Base-by-base conservation (phyloP, 2,329 filamentous ascomycete genomes). In the Dactylella cylindrospora region DNA sequence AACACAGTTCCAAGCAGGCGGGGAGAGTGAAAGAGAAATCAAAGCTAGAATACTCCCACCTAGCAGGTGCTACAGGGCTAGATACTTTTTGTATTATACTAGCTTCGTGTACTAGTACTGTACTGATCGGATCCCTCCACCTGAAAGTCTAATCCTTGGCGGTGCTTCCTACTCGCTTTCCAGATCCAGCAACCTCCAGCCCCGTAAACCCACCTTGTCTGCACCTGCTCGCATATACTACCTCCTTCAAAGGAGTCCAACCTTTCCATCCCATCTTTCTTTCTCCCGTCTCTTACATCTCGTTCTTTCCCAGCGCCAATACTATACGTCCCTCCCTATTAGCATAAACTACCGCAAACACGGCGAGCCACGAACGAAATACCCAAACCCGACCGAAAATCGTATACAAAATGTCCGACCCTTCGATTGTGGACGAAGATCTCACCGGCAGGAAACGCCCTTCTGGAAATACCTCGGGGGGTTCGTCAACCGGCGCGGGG, bases 361-460 rank as follows among this genome's bases (percentile, higher is more conserved):
- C 38, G 15, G 26, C 47, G 22, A 50, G 36, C 22, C 33, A 31
- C 53, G 44, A 46, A 33, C 29, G 32, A 36, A 28, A 28, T 28
- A 25, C 22, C 23, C 41, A 33, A 47, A 28, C 10, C 47, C 41
- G 46, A 51, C 54, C 54, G 54, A 33, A 41, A 28, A 15, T 35
- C 33, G n/a, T 25, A 32, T 36, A 15, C 40, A 60, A 51, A 17
- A 61, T 61, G 55, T 61, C 55, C 35, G 55, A 61, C 22, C 47
- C 55, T 32, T 61, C 55, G 35, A 29, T 26, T 19, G 38, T 25
- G 17, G n/a, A n/a, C n/a, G 54, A 51, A 28, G 55, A 61, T 13
- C 47, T 53, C 9, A 31, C 26, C 35, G 40, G 47, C 8, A 35
- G 55, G 29, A 32, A 39, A 13, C 43, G 35, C 41, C 50, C 47